Evolutionary conservation across 2,329 filamentous ascomycete species (phyloP).

Genomic region (Neofusicoccum parvum): DNA sequence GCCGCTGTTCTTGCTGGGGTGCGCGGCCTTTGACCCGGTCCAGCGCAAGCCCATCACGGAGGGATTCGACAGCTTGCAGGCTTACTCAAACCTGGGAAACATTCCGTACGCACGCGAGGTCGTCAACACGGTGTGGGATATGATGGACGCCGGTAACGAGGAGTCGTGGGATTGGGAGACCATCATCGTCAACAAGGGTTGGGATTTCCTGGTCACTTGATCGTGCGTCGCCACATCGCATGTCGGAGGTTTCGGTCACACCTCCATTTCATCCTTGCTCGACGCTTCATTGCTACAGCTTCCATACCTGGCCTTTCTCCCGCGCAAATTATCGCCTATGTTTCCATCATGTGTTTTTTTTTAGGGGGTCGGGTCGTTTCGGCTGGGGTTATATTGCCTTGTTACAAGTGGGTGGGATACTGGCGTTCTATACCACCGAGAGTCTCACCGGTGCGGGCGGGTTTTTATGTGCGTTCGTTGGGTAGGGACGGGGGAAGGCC

Average conservation of each 20-base stretch:
- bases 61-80: slow-evolving; percentile 57
- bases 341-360: background rate
- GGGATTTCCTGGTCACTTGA: slow-evolving; percentile 64
- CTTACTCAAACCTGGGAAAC: slow-evolving; percentile 60
- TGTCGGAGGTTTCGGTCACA: background rate
- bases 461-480: background rate
- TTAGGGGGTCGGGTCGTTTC: background rate
- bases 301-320: too few species aligned
- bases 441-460: slow-evolving; percentile 13
- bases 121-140: slow-evolving; percentile 59
- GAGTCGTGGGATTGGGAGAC: slow-evolving; percentile 67
- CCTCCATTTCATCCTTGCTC: background rate
- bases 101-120: slow-evolving; percentile 59
- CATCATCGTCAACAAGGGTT: slow-evolving; percentile 59
- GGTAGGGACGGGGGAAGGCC: background rate
- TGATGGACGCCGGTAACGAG: slow-evolving; percentile 60
- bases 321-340: background rate
- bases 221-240: too few species aligned
- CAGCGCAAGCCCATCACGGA: slow-evolving; percentile 59
- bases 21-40: slow-evolving; percentile 58
- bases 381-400: background rate
- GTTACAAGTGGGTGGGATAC: background rate
- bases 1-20: slow-evolving; percentile 63
- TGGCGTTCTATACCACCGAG: slow-evolving; percentile 20
- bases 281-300: too few species aligned